These are phyloP conservation scores for Zymoseptoria crescenta DNA, from an alignment of 2,329 filamentous ascomycete species.

Conservation along the genomic window DNA sequence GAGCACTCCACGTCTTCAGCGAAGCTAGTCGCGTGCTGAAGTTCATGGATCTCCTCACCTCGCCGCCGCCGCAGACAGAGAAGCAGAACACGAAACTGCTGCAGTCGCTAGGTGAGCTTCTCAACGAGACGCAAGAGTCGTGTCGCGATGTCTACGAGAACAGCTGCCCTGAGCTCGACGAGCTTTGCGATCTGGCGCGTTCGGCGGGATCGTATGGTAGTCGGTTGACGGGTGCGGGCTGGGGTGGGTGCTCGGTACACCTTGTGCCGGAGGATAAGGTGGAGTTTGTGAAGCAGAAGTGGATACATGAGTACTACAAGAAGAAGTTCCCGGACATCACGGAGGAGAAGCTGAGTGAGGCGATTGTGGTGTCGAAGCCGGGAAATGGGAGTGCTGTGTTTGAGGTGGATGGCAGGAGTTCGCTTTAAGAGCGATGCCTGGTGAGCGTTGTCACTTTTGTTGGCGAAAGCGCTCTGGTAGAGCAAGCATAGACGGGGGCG, in stretches of 20 bases:
- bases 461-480: not conserved
- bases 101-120: constrained; percentile 64
- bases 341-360: constrained; percentile 65
- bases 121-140: constrained; percentile 84
- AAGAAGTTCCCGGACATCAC: constrained; percentile 61
- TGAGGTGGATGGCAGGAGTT: constrained; percentile 19
- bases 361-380: constrained; percentile 83
- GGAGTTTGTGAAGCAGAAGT: constrained; percentile 64
- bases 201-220: constrained; percentile 75
- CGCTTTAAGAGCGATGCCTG: constrained; percentile 23
- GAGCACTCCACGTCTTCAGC: constrained; percentile 81
- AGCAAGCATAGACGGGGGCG: not conserved
- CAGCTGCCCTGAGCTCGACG: constrained; percentile 85
- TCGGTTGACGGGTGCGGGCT: constrained; percentile 83
- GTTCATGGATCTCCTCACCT: constrained; percentile 68
- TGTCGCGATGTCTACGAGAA: constrained; percentile 86
- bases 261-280: constrained; percentile 80
- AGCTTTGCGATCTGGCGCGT: constrained; percentile 72
- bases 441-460: constrained; percentile 23
- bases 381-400: constrained; percentile 54
- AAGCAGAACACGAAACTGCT: constrained; percentile 59
- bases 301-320: constrained; percentile 75
- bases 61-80: constrained; percentile 36
- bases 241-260: constrained; percentile 95
- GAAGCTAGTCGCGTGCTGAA: constrained; percentile 80